Conservation (phyloP, 805 yeast genomes). For the Saccharomycopsis fibuligera region DNA sequence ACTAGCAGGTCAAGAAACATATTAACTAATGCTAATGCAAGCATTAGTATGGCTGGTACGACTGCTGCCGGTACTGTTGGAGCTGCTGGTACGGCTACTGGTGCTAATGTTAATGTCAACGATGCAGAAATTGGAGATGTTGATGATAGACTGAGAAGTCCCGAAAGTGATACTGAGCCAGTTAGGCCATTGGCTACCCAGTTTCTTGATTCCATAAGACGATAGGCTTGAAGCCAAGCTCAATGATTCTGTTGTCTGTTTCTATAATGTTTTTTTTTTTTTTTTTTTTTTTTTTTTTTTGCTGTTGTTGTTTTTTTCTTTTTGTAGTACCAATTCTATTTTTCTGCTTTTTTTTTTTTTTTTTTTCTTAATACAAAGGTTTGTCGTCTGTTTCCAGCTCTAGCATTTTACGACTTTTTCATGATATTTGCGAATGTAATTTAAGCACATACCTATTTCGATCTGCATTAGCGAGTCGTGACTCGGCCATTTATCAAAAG, state of each 20-base stretch:
- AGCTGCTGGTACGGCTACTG: neutral
- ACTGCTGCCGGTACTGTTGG: neutral
- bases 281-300: neutral
- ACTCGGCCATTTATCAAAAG: neutral
- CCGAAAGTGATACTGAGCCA: conserved; percentile 11
- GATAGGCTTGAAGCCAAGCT: no score
- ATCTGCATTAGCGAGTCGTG: neutral
- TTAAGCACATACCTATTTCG: no score
- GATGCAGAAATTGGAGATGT: neutral
- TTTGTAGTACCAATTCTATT: neutral
- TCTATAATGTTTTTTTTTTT: no score
- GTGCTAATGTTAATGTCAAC: conserved; percentile 3
- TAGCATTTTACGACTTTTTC: neutral
- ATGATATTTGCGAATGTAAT: no score
- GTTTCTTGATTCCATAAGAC: conserved; percentile 8
- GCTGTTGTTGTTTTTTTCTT: neutral
- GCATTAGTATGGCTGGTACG: neutral
- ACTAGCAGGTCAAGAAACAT: neutral
- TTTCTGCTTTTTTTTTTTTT: neutral
- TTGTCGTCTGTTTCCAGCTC: neutral
- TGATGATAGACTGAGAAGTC: no score
- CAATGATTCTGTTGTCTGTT: no score
- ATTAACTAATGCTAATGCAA: neutral
- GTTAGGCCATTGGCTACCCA: conserved; percentile 14
- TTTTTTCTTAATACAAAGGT: neutral